phyloP scores from a whole-genome alignment of 768 basidiomycete species.

The Leucocoprinus sp. region DNA sequence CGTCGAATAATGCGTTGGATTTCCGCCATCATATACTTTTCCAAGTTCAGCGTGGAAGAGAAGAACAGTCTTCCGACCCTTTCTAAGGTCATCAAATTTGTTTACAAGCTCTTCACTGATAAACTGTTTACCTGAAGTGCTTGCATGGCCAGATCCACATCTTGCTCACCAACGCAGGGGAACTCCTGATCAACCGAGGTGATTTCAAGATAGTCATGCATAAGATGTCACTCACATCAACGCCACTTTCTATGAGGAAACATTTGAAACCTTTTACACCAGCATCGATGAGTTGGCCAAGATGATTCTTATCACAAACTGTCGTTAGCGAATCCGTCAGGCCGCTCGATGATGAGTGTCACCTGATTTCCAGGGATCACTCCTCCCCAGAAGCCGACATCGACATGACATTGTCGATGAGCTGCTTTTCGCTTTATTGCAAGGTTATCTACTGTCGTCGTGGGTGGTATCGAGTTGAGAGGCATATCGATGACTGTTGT shows the following conservation, averaged over 20 bases:
- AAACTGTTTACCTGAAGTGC: constrained; percentile 52
- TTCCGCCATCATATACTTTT: constrained; percentile 14
- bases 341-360: not conserved
- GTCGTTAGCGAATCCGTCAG: constrained; percentile 10
- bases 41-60: constrained; percentile 91
- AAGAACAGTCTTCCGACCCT: constrained; percentile 66
- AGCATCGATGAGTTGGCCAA: constrained; percentile 64
- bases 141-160: constrained; percentile 64
- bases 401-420: constrained; percentile 61
- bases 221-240: constrained; percentile 57
- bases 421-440: constrained; percentile 66
- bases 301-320: constrained; percentile 41
- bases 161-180: constrained; percentile 68
- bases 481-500: constrained; percentile 98
- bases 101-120: constrained; percentile 9
- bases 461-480: constrained; percentile 93
- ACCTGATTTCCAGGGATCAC: constrained; percentile 90
- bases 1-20: constrained; percentile 61
- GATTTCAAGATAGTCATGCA: not conserved
- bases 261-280: constrained; percentile 97
- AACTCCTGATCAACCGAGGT: constrained; percentile 63
- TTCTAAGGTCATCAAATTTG: constrained; percentile 3
- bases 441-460: constrained; percentile 77
- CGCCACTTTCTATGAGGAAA: constrained; percentile 92
- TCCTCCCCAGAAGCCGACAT: constrained; percentile 93